phyloP scores from a whole-genome alignment of 805 yeast species.

The Tetrapisispora taiwanensis region DNA sequence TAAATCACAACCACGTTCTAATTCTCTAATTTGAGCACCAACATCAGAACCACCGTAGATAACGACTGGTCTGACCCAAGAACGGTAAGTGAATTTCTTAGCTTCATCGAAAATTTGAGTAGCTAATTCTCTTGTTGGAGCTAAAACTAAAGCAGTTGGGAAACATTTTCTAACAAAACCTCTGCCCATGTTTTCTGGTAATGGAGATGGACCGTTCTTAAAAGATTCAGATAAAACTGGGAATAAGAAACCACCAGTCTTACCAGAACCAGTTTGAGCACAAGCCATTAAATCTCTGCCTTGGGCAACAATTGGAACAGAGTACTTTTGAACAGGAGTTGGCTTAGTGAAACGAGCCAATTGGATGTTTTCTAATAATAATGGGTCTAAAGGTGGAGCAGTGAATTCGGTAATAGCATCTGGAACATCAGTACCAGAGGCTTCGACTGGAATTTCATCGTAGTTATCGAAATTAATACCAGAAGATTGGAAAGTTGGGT shows the following conservation, averaged over 20 bases:
- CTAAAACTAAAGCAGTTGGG: slow-evolving; percentile 92
- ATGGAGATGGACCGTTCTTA: slow-evolving; percentile 71
- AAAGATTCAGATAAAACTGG: slow-evolving; percentile 92
- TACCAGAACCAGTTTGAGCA: slow-evolving; percentile 99
- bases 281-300: slow-evolving; percentile 94
- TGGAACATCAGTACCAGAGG: slow-evolving; percentile 89
- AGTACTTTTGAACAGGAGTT: slow-evolving; percentile 92
- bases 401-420: slow-evolving; percentile 85
- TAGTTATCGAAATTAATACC: slow-evolving; percentile 98
- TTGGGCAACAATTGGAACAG: slow-evolving; percentile 80
- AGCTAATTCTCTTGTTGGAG: slow-evolving; percentile 98
- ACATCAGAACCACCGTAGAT: slow-evolving; percentile 99
- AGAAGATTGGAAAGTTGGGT: slow-evolving; percentile 68
- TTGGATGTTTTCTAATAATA: slow-evolving; percentile 77
- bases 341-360: slow-evolving; percentile 90
- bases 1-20: slow-evolving; percentile 90
- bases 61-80: slow-evolving; percentile 95
- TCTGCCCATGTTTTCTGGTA: slow-evolving; percentile 31
- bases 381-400: slow-evolving; percentile 80
- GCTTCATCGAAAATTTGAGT: slow-evolving; percentile 94
- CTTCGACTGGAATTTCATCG: slow-evolving; percentile 98
- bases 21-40: slow-evolving; percentile 73
- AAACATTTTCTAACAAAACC: slow-evolving; percentile 63
- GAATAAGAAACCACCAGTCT: slow-evolving; percentile 98
- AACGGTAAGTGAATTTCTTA: slow-evolving; percentile 82